These are phyloP conservation scores for Penicillium sp. DNA, from an alignment of 2,329 filamentous ascomycete species.

Conservation along the genomic window DNA sequence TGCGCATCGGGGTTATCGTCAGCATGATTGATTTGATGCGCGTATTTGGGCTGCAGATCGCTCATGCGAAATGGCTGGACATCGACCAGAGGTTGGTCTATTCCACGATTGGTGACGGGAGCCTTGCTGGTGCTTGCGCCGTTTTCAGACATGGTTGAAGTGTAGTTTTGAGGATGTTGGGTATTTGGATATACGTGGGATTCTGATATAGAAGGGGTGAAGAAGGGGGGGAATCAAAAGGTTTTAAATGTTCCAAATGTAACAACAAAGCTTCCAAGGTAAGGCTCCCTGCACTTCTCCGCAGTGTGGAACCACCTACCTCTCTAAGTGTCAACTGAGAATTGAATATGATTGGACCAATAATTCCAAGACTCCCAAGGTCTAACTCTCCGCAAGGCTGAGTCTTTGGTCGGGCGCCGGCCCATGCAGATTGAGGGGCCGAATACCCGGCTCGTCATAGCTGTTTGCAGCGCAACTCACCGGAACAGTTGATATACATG, in stretches of 20 bases:
- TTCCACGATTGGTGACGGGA: constrained; percentile 19
- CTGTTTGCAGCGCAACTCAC: neutral
- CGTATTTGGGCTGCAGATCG: constrained; percentile 82
- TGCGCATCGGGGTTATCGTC: constrained; percentile 67
- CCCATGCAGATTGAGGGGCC: neutral
- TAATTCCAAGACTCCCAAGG: neutral
- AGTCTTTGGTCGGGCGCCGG: neutral
- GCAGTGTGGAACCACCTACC: neutral
- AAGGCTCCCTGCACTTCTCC: neutral
- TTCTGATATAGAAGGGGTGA: neutral
- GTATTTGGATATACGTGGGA: neutral
- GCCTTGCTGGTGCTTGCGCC: constrained; percentile 36
- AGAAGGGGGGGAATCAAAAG: neutral
- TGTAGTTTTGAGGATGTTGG: neutral
- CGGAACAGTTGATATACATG: neutral
- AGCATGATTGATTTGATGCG: constrained; percentile 59
- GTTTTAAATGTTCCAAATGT: constrained; percentile 1
- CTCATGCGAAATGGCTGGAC: constrained; percentile 79
- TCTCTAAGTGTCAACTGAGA: neutral
- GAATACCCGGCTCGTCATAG: neutral
- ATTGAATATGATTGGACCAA: neutral
- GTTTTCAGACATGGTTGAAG: constrained; percentile 29
- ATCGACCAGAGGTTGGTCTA: constrained; percentile 53
- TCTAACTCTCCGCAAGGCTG: neutral
- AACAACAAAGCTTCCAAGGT: neutral